Evolutionary conservation across 305 asterid species (phyloP).

Genomic region (Striga hermonthica): DNA sequence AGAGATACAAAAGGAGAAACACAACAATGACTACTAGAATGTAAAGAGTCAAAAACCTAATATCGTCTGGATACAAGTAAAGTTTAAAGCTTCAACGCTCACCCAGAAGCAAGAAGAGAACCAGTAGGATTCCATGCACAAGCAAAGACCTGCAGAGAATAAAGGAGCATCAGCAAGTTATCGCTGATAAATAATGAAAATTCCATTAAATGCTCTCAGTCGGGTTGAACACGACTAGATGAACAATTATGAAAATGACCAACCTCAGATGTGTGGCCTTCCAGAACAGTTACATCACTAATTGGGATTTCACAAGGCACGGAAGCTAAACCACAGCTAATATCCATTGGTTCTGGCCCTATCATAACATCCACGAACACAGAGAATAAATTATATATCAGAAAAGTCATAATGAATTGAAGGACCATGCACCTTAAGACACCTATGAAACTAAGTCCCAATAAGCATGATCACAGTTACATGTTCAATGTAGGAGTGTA

Average conservation of each 20-base stretch:
- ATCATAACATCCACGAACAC: slow-evolving; percentile 32
- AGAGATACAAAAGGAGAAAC: slow-evolving; percentile 1
- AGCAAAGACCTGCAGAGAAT: slow-evolving; percentile 76
- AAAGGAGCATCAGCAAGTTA: slow-evolving; percentile 30
- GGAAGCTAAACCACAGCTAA: slow-evolving; percentile 54
- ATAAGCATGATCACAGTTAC: slow-evolving; percentile 11
- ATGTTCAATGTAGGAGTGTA: slow-evolving; percentile 12
- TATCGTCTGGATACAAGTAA: slow-evolving; percentile 21
- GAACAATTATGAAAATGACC: slow-evolving; percentile 26
- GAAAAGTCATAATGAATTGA: slow-evolving; percentile 16
- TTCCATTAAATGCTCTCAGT: slow-evolving; percentile 2
- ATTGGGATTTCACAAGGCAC: slow-evolving; percentile 63
- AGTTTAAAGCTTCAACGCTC: slow-evolving; percentile 34
- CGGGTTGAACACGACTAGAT: slow-evolving; percentile 2
- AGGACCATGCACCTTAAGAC: slow-evolving; percentile 13
- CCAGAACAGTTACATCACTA: slow-evolving; percentile 69
- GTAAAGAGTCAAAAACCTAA: slow-evolving; percentile 16
- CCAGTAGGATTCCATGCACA: slow-evolving; percentile 96
- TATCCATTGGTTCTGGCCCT: slow-evolving; percentile 92
- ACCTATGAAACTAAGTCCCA: slow-evolving; percentile 8
- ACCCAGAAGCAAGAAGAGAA: slow-evolving; percentile 98
- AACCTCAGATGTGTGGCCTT: slow-evolving; percentile 98
- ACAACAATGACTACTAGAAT: slow-evolving; percentile 14
- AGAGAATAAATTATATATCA: slow-evolving; percentile 28
- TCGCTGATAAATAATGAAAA: slow-evolving; percentile 23